phyloP scores from a whole-genome alignment of 1,284 basidiomycete genomes.

The Xanthoconium separans region DNA sequence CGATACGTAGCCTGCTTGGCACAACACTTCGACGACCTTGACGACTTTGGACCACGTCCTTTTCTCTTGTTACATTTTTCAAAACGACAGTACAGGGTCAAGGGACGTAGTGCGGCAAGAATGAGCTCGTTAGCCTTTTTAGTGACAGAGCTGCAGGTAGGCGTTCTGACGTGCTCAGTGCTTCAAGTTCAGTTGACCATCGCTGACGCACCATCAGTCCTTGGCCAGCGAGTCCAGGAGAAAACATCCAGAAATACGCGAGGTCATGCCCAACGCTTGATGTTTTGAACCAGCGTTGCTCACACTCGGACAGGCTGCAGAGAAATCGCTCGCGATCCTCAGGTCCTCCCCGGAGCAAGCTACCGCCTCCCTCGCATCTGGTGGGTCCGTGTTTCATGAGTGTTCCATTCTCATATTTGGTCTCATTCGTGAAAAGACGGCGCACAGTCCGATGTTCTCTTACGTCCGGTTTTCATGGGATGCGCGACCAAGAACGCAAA shows the following conservation, averaged over 20 bases:
- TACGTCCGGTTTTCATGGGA: constrained; percentile 91
- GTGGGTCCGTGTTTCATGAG: constrained; percentile 39
- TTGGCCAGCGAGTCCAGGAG: constrained; percentile 79
- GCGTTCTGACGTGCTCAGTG: constrained; percentile 12
- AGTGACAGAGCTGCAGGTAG: constrained; percentile 54
- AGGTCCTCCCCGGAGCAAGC: constrained; percentile 71
- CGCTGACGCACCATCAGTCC: constrained; percentile 43
- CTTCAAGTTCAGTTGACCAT: neutral
- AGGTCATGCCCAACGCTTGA: constrained; percentile 43
- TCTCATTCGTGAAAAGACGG: constrained; percentile 54
- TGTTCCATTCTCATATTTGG: neutral
- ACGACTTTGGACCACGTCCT: neutral
- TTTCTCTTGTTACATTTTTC: neutral
- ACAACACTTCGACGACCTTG: neutral
- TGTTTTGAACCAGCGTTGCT: neutral
- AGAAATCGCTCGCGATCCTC: constrained; percentile 81
- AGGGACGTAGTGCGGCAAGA: neutral
- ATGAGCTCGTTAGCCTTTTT: constrained; percentile 58
- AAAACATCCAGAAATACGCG: constrained; percentile 80
- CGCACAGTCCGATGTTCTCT: constrained; percentile 75
- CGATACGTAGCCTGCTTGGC: neutral
- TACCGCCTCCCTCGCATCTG: constrained; percentile 58
- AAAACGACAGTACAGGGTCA: neutral
- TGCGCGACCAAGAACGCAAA: constrained; percentile 93
- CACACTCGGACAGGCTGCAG: constrained; percentile 60